Percentiles rank a stretch among this genome's conserved stretches.
Evolutionary conservation across 2,329 filamentous ascomycete species (phyloP).

Genomic region (Colletotrichum sp.): DNA sequence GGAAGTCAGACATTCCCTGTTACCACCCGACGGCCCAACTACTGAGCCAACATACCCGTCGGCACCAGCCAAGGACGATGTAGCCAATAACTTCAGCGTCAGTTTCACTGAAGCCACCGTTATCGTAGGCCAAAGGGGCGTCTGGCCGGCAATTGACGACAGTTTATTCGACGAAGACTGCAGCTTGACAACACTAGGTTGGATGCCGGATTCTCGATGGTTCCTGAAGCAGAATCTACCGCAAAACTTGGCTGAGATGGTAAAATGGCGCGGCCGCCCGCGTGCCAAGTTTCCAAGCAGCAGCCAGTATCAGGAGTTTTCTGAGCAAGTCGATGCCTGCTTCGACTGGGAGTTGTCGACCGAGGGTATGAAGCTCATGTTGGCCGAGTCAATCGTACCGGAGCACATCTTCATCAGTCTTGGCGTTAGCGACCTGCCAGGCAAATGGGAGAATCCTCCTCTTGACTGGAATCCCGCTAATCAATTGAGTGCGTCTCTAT

Average conservation of each 20-base stretch:
- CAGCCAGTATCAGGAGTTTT: slow-evolving; percentile 30
- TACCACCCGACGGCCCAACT: neutral
- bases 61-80: neutral
- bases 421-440: slow-evolving; percentile 23
- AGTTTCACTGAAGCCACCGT: slow-evolving; percentile 20
- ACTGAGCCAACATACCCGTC: neutral
- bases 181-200: slow-evolving; percentile 49
- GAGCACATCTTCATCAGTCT: slow-evolving; percentile 45
- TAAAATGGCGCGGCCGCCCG: slow-evolving; percentile 25
- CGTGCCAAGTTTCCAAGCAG: neutral
- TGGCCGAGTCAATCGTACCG: slow-evolving; percentile 36
- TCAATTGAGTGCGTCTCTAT: slow-evolving; percentile 32
- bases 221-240: slow-evolving; percentile 39
- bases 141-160: slow-evolving; percentile 35
- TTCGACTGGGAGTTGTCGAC: slow-evolving; percentile 51
- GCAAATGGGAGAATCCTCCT: slow-evolving; percentile 4
- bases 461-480: slow-evolving; percentile 42
- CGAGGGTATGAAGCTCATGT: slow-evolving; percentile 36
- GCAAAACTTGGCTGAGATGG: slow-evolving; percentile 33
- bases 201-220: slow-evolving; percentile 45
- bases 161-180: slow-evolving; percentile 40
- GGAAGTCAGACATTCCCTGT: neutral
- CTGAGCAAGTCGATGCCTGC: slow-evolving; percentile 41
- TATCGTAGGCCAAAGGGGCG: slow-evolving; percentile 28
- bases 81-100: neutral